A percentile compares a stretch with the other conserved stretches of the same genome.
These are phyloP conservation scores for Fonsecaea monophora DNA, from an alignment of 2,329 filamentous ascomycete species.

Conservation along the genomic window DNA sequence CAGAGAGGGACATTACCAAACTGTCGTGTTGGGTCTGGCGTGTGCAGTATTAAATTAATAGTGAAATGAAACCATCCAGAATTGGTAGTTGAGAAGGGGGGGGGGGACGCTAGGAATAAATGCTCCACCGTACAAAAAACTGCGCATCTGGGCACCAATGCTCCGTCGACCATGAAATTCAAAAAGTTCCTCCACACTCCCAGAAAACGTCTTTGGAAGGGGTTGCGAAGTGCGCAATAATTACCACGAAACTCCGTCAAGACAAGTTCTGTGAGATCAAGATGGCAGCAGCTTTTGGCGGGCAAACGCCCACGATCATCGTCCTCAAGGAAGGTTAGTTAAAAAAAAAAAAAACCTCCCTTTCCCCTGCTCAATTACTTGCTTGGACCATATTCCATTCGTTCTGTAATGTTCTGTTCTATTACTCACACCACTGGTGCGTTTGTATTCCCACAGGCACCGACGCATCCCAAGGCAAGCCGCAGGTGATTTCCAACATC, in stretches of 20 bases:
- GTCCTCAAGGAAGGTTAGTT: slow-evolving; percentile 91
- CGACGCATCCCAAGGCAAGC: slow-evolving; percentile 95
- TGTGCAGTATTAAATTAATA: too few relatives aligned
- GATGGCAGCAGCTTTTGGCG: slow-evolving; percentile 74
- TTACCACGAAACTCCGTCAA: not conserved
- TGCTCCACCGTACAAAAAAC: slow-evolving; percentile 9
- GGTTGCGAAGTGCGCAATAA: not conserved
- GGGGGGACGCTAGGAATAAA: not conserved
- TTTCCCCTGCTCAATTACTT: not conserved
- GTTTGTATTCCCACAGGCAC: slow-evolving; percentile 64
- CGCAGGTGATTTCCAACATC: slow-evolving; percentile 96
- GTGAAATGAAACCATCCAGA: too few relatives aligned
- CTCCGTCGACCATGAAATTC: slow-evolving; percentile 9
- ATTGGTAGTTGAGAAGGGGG: too few relatives aligned
- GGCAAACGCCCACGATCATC: slow-evolving; percentile 96
- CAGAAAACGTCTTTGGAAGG: not conserved
- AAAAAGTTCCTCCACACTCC: slow-evolving; percentile 6
- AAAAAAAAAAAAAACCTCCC: not conserved
- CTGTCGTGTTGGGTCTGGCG: too few relatives aligned
- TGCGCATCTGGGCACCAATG: slow-evolving; percentile 1
- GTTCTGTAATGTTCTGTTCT: slow-evolving; percentile 19
- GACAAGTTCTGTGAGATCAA: slow-evolving; percentile 13
- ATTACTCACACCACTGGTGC: slow-evolving; percentile 48
- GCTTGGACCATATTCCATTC: slow-evolving; percentile 23
- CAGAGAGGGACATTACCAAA: too few relatives aligned